phyloP scores from a whole-genome alignment of 306 rosid genomes.

The Cicer yamashitae region DNA sequence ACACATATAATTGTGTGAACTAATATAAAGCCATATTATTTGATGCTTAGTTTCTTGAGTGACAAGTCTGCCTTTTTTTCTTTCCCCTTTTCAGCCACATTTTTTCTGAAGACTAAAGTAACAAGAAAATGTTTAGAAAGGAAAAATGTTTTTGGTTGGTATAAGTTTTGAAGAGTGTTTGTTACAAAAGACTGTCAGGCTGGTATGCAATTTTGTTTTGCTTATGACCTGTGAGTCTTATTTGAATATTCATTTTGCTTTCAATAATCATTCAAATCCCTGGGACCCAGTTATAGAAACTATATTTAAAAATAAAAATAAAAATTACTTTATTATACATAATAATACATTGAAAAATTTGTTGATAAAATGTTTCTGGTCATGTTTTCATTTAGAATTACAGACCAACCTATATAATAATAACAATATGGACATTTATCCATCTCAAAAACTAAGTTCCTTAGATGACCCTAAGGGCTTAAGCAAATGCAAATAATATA shows the following conservation, averaged over 20 bases:
- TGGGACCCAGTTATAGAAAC: slow-evolving; percentile 15
- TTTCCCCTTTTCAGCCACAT: neutral
- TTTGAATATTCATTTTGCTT: slow-evolving; percentile 13
- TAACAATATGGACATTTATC: slow-evolving; percentile 25
- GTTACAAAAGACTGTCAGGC: slow-evolving; percentile 1
- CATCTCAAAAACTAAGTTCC: slow-evolving; percentile 41
- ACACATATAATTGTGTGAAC: neutral
- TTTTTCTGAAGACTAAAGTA: neutral
- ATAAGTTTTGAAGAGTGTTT: neutral
- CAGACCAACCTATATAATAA: slow-evolving; percentile 33
- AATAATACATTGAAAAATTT: slow-evolving; percentile 37
- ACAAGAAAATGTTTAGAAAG: neutral
- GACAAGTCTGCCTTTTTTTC: neutral
- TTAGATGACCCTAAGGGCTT: slow-evolving; percentile 40
- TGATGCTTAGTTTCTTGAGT: slow-evolving; percentile 7
- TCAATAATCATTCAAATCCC: slow-evolving; percentile 11
- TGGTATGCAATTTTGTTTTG: slow-evolving; percentile 15
- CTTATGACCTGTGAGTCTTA: slow-evolving; percentile 1
- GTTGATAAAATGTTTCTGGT: slow-evolving; percentile 25
- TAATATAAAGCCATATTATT: neutral
- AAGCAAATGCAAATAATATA: slow-evolving; percentile 41
- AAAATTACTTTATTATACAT: slow-evolving; percentile 17
- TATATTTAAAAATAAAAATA: slow-evolving; percentile 6
- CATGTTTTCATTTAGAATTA: slow-evolving; percentile 32
- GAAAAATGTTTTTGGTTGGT: slow-evolving; percentile 16